Conservation (phyloP, 177 flowering plant species). For the Vitis hybrid region DNA sequence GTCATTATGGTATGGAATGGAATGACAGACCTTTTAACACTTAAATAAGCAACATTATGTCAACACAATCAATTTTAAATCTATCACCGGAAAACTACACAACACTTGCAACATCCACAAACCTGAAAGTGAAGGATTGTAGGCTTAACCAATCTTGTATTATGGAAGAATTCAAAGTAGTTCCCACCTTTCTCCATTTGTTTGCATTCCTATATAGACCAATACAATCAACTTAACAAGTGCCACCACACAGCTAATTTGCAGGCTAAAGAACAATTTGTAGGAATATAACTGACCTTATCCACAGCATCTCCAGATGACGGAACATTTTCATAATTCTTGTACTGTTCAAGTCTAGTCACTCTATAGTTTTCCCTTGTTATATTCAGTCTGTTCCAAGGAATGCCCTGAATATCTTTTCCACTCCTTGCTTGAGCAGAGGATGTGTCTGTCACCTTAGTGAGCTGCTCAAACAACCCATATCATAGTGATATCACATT, state of each 20-base stretch:
- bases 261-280: too few species aligned
- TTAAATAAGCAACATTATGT: too few species aligned
- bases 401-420: constrained; percentile 58
- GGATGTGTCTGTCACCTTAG: constrained; percentile 51
- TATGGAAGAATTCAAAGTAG: constrained; percentile 55
- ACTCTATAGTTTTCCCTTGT: constrained; percentile 45
- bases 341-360: constrained; percentile 54
- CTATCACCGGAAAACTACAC: neutral
- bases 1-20: too few species aligned
- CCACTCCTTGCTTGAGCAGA: constrained; percentile 50
- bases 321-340: constrained; percentile 48
- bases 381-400: constrained; percentile 51
- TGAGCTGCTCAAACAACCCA: constrained; percentile 29
- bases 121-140: constrained; percentile 86
- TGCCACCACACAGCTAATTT: too few species aligned
- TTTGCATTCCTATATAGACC: constrained; percentile 43
- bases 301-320: constrained; percentile 43
- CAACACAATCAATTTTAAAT: neutral
- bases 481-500: neutral
- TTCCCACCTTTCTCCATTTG: constrained; percentile 46
- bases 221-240: neutral
- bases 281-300: constrained; percentile 26
- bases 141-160: constrained; percentile 67
- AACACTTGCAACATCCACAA: constrained; percentile 6
- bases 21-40: too few species aligned